phyloP scores from a whole-genome alignment of 2,329 filamentous ascomycete species.

The Nigrospora oryzae region DNA sequence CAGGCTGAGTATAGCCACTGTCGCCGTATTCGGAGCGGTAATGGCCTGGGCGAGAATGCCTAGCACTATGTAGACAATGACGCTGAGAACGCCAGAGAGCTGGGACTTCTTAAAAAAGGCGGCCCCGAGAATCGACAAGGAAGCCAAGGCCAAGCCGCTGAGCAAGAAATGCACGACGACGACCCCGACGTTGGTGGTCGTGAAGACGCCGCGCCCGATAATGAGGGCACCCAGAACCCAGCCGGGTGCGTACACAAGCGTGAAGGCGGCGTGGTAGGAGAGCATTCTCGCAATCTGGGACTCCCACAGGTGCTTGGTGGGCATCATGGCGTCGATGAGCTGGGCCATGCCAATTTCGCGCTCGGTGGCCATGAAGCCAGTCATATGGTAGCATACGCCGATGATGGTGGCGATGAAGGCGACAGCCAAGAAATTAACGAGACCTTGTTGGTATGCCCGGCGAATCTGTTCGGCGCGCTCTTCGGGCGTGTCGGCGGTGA shows the following conservation, averaged over 20 bases:
- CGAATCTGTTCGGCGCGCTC: slow-evolving; percentile 61
- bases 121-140: slow-evolving; percentile 72
- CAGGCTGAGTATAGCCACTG: slow-evolving; percentile 62
- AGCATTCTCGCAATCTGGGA: slow-evolving; percentile 70
- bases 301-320: slow-evolving; percentile 64
- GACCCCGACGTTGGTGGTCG: slow-evolving; percentile 52
- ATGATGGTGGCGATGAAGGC: slow-evolving; percentile 73
- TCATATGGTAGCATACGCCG: slow-evolving; percentile 78
- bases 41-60: slow-evolving; percentile 77
- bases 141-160: slow-evolving; percentile 67
- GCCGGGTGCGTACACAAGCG: slow-evolving; percentile 69
- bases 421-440: slow-evolving; percentile 70
- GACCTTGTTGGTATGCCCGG: slow-evolving; percentile 59
- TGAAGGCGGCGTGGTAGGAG: slow-evolving; percentile 73
- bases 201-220: slow-evolving; percentile 55
- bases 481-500: slow-evolving; percentile 61
- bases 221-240: slow-evolving; percentile 73
- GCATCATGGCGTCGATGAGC: slow-evolving; percentile 86
- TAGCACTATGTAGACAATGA: slow-evolving; percentile 64
- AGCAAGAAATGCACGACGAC: slow-evolving; percentile 69
- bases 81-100: slow-evolving; percentile 73
- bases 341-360: slow-evolving; percentile 82
- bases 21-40: slow-evolving; percentile 49
- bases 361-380: slow-evolving; percentile 78
- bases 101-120: slow-evolving; percentile 83